Conservation (phyloP, 768 basidiomycete genomes). For the Panellus pusillus region DNA sequence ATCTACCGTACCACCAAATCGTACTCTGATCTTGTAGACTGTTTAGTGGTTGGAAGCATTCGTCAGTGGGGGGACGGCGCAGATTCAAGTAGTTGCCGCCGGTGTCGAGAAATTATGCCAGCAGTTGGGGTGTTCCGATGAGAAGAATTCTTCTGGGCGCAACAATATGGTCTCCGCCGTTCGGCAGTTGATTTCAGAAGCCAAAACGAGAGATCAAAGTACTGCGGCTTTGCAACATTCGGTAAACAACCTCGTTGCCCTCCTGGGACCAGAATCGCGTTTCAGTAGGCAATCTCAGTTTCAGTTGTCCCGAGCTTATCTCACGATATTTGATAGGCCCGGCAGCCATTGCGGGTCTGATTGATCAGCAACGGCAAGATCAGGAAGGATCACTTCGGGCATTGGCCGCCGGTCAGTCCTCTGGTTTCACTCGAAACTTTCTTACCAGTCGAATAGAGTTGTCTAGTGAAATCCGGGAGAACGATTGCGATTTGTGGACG, state of each 20-base stretch:
- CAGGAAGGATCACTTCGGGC: slow-evolving; percentile 70
- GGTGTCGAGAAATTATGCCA: slow-evolving; percentile 61
- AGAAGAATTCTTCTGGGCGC: slow-evolving; percentile 14
- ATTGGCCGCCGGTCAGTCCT: slow-evolving; percentile 56
- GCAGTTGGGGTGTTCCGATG: slow-evolving; percentile 42
- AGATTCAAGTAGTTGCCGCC: slow-evolving; percentile 62
- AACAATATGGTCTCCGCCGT: slow-evolving; percentile 37
- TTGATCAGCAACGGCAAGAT: slow-evolving; percentile 70
- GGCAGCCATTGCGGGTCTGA: slow-evolving; percentile 56
- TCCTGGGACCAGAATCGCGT: slow-evolving; percentile 26
- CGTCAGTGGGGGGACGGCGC: slow-evolving; percentile 72
- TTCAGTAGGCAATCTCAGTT: slow-evolving; percentile 16
- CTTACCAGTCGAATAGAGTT: slow-evolving; percentile 50
- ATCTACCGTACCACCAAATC: background rate
- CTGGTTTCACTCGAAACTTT: background rate
- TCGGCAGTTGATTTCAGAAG: slow-evolving; percentile 34
- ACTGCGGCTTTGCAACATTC: slow-evolving; percentile 39
- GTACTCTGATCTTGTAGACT: slow-evolving; percentile 11
- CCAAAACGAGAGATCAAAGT: slow-evolving; percentile 36
- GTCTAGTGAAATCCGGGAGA: slow-evolving; percentile 85
- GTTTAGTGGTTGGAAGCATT: slow-evolving; percentile 83
- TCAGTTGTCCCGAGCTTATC: slow-evolving; percentile 9
- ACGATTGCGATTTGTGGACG: slow-evolving; percentile 82
- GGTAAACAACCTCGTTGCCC: slow-evolving; percentile 37
- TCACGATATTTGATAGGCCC: slow-evolving; percentile 40